Evolutionary conservation across 2,329 filamentous ascomycete species (phyloP).

Genomic region (Chlorencoelia australis): DNA sequence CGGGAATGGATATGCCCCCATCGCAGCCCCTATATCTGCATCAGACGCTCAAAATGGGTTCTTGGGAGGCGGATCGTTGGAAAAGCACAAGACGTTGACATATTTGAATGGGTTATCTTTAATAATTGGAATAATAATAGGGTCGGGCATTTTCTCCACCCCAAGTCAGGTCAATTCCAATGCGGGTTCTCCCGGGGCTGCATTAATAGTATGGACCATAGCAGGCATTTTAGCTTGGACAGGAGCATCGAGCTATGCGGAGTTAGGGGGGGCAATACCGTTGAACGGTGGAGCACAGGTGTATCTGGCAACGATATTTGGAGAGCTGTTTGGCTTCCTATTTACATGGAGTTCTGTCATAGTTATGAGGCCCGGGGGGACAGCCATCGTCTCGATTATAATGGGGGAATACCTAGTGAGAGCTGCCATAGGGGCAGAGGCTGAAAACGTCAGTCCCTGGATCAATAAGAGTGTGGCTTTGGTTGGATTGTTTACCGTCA

Average conservation of each 20-base stretch:
- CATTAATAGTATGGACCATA: slow-evolving; percentile 82
- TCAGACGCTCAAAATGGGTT: slow-evolving; percentile 41
- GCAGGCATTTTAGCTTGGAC: slow-evolving; percentile 95
- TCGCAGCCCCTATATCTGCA: slow-evolving; percentile 63
- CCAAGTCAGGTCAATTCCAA: slow-evolving; percentile 88
- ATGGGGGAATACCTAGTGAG: slow-evolving; percentile 96
- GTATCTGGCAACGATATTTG: slow-evolving; percentile 93
- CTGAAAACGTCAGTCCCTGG: slow-evolving; percentile 72
- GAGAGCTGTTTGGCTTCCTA: slow-evolving; percentile 82
- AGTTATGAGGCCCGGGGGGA: slow-evolving; percentile 85
- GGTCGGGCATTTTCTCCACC: slow-evolving; percentile 91
- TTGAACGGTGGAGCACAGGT: slow-evolving; percentile 90
- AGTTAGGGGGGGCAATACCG: slow-evolving; percentile 90
- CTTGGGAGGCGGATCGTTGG: slow-evolving; percentile 67
- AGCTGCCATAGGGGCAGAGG: slow-evolving; percentile 77
- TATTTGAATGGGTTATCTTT: slow-evolving; percentile 88
- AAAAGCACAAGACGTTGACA: slow-evolving; percentile 92
- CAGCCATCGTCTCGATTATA: slow-evolving; percentile 93
- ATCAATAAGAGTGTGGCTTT: slow-evolving; percentile 83
- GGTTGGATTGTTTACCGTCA: slow-evolving; percentile 64
- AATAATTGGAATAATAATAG: slow-evolving; percentile 88
- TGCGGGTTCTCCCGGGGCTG: slow-evolving; percentile 81
- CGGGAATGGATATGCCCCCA: slow-evolving; percentile 68
- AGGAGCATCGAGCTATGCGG: slow-evolving; percentile 86
- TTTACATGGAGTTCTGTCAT: slow-evolving; percentile 95